Conservation (phyloP, 2,329 filamentous ascomycete genomes). For the Arthrinium phaeospermum region DNA sequence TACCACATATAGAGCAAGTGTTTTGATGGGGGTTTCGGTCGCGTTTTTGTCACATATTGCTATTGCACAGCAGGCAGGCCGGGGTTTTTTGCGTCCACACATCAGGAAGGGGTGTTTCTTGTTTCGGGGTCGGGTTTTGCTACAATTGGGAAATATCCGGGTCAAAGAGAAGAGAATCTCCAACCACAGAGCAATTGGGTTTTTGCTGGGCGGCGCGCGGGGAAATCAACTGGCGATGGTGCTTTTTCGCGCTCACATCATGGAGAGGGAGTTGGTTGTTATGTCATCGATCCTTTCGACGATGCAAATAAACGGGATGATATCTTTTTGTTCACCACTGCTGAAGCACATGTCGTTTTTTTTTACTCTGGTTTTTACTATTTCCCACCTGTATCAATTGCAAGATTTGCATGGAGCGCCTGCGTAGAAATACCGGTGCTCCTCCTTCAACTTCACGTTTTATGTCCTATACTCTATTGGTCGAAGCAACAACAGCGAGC, state of each 20-base stretch:
- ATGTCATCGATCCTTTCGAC: conserved; percentile 35
- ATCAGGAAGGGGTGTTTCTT: conserved; percentile 28
- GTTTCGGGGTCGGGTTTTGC: conserved; percentile 31
- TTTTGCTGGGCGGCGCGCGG: conserved; percentile 32
- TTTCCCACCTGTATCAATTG: conserved; percentile 13
- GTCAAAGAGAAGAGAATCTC: conserved; percentile 40
- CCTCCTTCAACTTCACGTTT: conserved; percentile 1
- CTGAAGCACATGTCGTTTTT: conserved; percentile 22
- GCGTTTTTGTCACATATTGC: conserved; percentile 43
- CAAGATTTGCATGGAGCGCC: not conserved
- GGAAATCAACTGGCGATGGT: conserved; percentile 33
- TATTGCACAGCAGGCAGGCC: conserved; percentile 40
- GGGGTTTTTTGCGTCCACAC: conserved; percentile 28
- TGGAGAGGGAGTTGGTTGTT: conserved; percentile 44
- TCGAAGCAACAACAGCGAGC: not conserved
- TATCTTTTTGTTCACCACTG: conserved; percentile 27
- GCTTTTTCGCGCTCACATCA: conserved; percentile 29
- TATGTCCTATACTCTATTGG: conserved; percentile 6
- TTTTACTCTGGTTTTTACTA: conserved; percentile 15
- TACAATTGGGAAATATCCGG: conserved; percentile 40
- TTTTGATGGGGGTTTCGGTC: conserved; percentile 43
- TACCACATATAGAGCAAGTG: conserved; percentile 58
- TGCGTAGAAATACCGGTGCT: not conserved
- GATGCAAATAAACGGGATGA: conserved; percentile 41
- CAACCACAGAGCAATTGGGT: conserved; percentile 33